Evolutionary conservation across 2,329 filamentous ascomycete species (phyloP).

Genomic region (Cordyceps cateniannulata): DNA sequence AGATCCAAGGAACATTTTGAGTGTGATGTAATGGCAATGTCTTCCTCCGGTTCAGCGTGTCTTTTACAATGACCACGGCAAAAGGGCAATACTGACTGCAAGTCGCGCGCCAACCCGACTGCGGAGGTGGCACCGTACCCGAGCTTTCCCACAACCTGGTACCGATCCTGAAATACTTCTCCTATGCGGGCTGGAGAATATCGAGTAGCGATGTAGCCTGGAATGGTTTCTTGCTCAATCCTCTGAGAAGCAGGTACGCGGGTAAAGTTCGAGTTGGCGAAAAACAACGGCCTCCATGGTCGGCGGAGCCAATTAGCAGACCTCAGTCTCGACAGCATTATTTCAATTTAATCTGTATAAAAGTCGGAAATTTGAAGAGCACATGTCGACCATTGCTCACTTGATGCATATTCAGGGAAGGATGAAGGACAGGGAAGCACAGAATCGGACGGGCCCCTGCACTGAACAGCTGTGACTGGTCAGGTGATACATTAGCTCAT

Average conservation of each 20-base stretch:
- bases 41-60: no score
- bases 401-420: no score
- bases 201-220: conserved; percentile 17
- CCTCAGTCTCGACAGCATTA: neutral
- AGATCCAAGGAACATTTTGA: conserved; percentile 27
- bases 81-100: conserved; percentile 13
- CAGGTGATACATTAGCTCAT: no score
- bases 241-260: neutral
- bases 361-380: neutral
- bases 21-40: conserved; percentile 23
- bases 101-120: conserved; percentile 21
- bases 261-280: conserved; percentile 12
- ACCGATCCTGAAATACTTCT: conserved; percentile 18
- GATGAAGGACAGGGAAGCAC: no score
- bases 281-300: neutral
- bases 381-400: no score
- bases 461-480: no score
- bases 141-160: conserved; percentile 22
- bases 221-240: conserved; percentile 21
- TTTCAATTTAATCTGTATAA: neutral
- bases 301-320: neutral
- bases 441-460: no score
- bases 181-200: conserved; percentile 21
- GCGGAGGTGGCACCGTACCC: conserved; percentile 23
- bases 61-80: neutral